Conservation (phyloP, 2,329 filamentous ascomycete species). For the Fusarium praegraminearum region DNA sequence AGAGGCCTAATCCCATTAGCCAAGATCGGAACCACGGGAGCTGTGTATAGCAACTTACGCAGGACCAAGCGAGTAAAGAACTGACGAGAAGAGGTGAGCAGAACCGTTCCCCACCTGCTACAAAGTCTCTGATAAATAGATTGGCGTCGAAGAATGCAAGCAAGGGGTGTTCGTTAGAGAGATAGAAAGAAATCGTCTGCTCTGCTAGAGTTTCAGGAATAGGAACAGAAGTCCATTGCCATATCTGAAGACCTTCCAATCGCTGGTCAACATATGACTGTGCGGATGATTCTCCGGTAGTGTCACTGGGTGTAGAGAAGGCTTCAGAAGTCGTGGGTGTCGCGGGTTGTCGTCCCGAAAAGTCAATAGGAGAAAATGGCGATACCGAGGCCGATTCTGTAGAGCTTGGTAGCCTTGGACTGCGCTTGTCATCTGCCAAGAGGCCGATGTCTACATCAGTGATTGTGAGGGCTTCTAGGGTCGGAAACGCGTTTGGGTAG, state of each 20-base stretch:
- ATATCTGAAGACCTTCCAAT: constrained; percentile 1
- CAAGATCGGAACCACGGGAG: fast-evolving
- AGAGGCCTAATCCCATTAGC: background rate
- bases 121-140: constrained; percentile 3
- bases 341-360: background rate
- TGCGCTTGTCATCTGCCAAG: background rate
- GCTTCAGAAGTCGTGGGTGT: background rate
- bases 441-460: constrained; percentile 11
- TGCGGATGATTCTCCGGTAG: background rate
- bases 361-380: background rate
- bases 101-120: background rate
- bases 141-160: constrained; percentile 23
- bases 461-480: background rate
- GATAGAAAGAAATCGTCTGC: constrained; percentile 21
- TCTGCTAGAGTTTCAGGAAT: background rate
- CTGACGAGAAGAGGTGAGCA: constrained; percentile 19
- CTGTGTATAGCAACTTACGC: background rate
- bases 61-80: constrained; percentile 25
- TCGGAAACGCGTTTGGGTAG: constrained; percentile 4
- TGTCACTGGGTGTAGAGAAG: background rate
- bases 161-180: constrained; percentile 7
- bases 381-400: background rate
- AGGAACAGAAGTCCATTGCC: constrained; percentile 23
- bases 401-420: background rate
- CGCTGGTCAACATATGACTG: background rate